These are phyloP conservation scores for Niebla homalea DNA, from an alignment of 495 filamentous ascomycete species.

Conservation along the genomic window DNA sequence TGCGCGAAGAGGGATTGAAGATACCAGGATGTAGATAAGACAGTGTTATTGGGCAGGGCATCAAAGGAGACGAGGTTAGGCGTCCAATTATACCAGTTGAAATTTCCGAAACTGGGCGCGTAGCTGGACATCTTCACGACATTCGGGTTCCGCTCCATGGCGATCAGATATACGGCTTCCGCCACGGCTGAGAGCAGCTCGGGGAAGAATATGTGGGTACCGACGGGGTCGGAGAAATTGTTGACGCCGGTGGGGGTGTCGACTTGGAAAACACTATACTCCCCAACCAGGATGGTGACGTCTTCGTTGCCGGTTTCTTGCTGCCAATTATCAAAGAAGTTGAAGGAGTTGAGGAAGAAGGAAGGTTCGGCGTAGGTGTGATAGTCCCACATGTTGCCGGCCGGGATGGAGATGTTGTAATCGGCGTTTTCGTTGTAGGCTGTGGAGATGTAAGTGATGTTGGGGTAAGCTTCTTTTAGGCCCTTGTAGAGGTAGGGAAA, in stretches of 20 bases:
- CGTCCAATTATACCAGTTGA: conserved; percentile 19
- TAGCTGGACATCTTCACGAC: conserved; percentile 41
- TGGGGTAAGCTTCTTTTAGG: conserved; percentile 42
- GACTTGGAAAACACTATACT: conserved; percentile 45
- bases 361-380: conserved; percentile 40
- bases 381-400: conserved; percentile 30
- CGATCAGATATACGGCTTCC: conserved; percentile 56
- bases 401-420: conserved; percentile 19
- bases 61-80: conserved; percentile 30
- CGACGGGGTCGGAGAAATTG: conserved; percentile 23
- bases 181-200: conserved; percentile 45
- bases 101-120: conserved; percentile 33
- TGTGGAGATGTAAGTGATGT: conserved; percentile 46
- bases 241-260: conserved; percentile 32
- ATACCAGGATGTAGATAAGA: conserved; percentile 25
- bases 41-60: conserved; percentile 32
- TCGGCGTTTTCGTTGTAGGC: conserved; percentile 26
- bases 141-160: conserved; percentile 52
- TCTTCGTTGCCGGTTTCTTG: conserved; percentile 20
- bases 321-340: conserved; percentile 36
- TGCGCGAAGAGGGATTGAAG: conserved; percentile 36
- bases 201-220: conserved; percentile 25
- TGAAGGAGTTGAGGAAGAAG: conserved; percentile 39
- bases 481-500: conserved; percentile 43
- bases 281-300: conserved; percentile 34